phyloP scores from a whole-genome alignment of 441 rosid species.

The Hura crepitans region DNA sequence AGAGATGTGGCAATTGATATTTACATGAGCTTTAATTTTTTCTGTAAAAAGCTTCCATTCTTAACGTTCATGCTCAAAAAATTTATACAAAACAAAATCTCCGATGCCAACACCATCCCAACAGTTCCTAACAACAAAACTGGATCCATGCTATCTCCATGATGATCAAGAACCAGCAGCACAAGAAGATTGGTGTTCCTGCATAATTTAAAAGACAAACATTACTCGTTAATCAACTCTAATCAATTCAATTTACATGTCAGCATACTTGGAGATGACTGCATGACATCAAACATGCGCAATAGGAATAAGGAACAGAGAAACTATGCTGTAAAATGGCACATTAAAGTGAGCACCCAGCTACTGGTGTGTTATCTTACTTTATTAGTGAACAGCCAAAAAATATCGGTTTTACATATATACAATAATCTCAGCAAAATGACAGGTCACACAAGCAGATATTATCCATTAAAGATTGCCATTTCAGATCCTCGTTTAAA shows the following conservation, averaged over 20 bases:
- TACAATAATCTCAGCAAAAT: too few relatives aligned
- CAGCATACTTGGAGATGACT: background rate
- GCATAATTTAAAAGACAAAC: slow-evolving; percentile 5
- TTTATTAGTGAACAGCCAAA: too few relatives aligned
- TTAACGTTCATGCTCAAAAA: slow-evolving; percentile 3
- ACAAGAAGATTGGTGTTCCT: slow-evolving; percentile 26
- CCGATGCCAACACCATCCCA: background rate
- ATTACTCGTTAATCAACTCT: background rate
- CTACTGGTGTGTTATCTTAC: too few relatives aligned
- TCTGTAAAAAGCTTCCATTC: background rate
- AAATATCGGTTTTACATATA: too few relatives aligned
- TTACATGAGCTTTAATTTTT: slow-evolving; percentile 18
- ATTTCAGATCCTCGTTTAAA: background rate
- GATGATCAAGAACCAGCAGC: slow-evolving; percentile 20
- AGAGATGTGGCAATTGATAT: slow-evolving; percentile 10
- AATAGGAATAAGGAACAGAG: too few relatives aligned
- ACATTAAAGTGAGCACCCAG: too few relatives aligned
- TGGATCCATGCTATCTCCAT: slow-evolving; percentile 11
- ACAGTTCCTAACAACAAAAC: slow-evolving; percentile 16
- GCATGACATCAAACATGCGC: too few relatives aligned
- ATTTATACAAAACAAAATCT: background rate
- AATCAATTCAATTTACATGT: background rate
- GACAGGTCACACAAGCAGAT: too few relatives aligned
- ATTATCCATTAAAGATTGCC: background rate
- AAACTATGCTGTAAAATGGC: too few relatives aligned